Percentiles rank a stretch among this genome's conserved stretches.
Conservation (phyloP, 257 asterid genomes). For the Solanum raphanifolium region DNA sequence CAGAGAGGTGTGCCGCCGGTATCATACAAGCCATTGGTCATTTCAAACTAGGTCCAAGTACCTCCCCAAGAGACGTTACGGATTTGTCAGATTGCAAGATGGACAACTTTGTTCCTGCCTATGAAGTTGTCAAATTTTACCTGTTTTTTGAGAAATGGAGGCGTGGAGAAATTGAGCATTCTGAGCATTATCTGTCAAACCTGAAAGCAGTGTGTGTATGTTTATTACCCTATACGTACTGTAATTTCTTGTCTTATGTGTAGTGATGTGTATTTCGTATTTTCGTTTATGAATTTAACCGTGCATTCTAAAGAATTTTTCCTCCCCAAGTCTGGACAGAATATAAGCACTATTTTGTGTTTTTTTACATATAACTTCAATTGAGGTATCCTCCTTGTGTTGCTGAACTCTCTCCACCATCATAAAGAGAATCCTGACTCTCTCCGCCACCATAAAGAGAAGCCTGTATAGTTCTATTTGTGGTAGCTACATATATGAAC, state of each 20-base stretch:
- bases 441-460: background rate
- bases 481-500: background rate
- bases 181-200: constrained; percentile 53
- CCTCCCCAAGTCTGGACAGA: background rate
- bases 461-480: background rate
- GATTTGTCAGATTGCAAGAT: constrained; percentile 47
- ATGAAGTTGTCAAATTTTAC: constrained; percentile 76
- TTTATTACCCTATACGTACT: constrained; percentile 11
- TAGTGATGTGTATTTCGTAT: background rate
- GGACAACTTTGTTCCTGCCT: constrained; percentile 71
- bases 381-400: background rate
- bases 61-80: constrained; percentile 69
- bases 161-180: constrained; percentile 76
- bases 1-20: constrained; percentile 96
- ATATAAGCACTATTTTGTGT: background rate
- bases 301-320: background rate
- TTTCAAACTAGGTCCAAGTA: constrained; percentile 80
- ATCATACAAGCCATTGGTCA: constrained; percentile 92
- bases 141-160: constrained; percentile 84
- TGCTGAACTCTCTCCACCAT: background rate
- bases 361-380: background rate
- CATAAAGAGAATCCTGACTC: background rate
- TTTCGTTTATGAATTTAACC: background rate
- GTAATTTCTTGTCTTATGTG: background rate
- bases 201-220: constrained; percentile 75